Percentiles rank a stretch among this genome's conserved stretches.
Conservation (phyloP, 176 grass and related monocot genomes). For the Melocanna baccifera region DNA sequence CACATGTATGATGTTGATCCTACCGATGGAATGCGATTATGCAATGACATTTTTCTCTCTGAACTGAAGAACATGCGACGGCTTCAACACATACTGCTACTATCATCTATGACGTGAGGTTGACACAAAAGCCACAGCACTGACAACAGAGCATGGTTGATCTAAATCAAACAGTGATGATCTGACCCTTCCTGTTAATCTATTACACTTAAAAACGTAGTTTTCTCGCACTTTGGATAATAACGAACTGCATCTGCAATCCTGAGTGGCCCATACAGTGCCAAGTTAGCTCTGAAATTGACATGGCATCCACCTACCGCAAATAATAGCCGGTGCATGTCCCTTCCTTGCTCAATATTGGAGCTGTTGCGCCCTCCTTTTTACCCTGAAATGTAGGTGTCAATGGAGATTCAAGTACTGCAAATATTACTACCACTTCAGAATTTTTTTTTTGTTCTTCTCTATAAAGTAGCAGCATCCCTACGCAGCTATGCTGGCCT, state of each 20-base stretch:
- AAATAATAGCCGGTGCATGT: constrained; percentile 12
- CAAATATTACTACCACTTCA: background rate
- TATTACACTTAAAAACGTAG: background rate
- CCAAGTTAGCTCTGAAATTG: constrained; percentile 38
- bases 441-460: background rate
- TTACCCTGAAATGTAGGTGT: constrained; percentile 23
- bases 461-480: constrained; percentile 8
- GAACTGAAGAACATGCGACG: background rate
- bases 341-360: background rate
- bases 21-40: background rate
- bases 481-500: background rate
- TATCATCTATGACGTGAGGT: background rate
- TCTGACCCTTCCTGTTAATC: background rate
- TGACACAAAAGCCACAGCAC: constrained; percentile 4
- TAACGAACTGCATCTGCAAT: background rate
- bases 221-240: background rate
- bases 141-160: background rate
- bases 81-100: background rate
- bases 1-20: background rate
- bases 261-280: background rate
- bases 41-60: background rate
- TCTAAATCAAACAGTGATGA: constrained; percentile 2
- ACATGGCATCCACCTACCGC: constrained; percentile 16
- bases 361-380: constrained; percentile 38
- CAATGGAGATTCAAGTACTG: constrained; percentile 12